Conservation (phyloP, 345 rosid genomes). For the Eucalyptus sideroxylon region DNA sequence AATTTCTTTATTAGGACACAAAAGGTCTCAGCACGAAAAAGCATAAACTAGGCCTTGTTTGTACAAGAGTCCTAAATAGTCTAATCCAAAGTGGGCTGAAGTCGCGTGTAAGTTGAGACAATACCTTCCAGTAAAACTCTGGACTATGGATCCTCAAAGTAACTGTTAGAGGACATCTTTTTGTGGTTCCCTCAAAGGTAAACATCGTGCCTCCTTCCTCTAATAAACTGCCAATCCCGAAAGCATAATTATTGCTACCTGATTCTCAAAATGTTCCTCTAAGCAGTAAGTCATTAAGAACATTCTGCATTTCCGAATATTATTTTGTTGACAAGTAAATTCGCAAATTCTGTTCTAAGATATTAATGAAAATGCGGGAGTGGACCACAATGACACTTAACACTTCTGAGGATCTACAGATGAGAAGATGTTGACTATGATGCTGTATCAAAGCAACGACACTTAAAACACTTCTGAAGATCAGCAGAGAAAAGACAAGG, state of each 20-base stretch:
- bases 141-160: constrained; percentile 62
- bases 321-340: neutral
- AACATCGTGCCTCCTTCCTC: constrained; percentile 77
- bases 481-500: neutral
- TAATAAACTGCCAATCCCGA: constrained; percentile 20
- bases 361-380: neutral
- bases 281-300: neutral
- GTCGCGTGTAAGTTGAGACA: neutral
- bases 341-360: neutral
- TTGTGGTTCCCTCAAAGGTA: constrained; percentile 21
- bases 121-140: constrained; percentile 89
- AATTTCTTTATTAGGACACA: neutral
- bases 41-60: neutral
- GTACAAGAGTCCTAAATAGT: neutral
- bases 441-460: neutral
- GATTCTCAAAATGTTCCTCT: neutral
- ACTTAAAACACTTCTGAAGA: neutral
- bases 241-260: neutral
- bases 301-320: neutral
- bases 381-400: neutral
- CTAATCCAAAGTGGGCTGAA: neutral
- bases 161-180: constrained; percentile 30
- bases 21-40: neutral
- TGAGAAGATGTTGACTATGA: neutral
- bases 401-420: neutral